These are phyloP conservation scores for Parachaetomium inaequale DNA, from an alignment of 495 filamentous ascomycete genomes.

Conservation along the genomic window DNA sequence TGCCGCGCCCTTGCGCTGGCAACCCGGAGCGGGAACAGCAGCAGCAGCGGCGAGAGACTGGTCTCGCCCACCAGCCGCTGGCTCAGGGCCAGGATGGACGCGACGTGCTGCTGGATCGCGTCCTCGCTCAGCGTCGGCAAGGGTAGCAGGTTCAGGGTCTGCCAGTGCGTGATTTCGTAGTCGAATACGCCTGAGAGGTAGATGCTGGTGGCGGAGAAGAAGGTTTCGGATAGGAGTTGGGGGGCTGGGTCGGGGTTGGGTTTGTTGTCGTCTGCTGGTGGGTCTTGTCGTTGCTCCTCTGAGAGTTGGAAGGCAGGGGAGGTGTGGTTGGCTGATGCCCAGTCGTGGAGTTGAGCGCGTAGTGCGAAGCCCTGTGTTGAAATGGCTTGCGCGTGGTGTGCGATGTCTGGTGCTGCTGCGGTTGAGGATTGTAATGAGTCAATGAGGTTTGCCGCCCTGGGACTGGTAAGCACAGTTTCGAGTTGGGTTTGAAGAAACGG, in stretches of 20 bases:
- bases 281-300: background rate
- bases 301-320: background rate
- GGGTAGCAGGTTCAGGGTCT: background rate
- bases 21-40: background rate
- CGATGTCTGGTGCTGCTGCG: background rate
- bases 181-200: background rate
- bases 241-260: background rate
- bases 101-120: background rate
- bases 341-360: background rate
- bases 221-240: background rate
- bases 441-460: background rate
- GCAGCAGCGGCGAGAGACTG: background rate
- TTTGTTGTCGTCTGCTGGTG: background rate
- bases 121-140: background rate
- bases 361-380: background rate
- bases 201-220: constrained; percentile 6
- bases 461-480: background rate
- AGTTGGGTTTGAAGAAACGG: background rate
- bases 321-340: background rate
- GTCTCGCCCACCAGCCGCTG: background rate
- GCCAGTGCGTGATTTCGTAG: background rate
- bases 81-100: background rate
- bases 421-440: background rate
- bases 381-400: background rate
- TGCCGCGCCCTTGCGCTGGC: background rate